These are phyloP conservation scores for Monosporozyma unispora DNA, from an alignment of 805 yeast genomes.

Conservation along the genomic window DNA sequence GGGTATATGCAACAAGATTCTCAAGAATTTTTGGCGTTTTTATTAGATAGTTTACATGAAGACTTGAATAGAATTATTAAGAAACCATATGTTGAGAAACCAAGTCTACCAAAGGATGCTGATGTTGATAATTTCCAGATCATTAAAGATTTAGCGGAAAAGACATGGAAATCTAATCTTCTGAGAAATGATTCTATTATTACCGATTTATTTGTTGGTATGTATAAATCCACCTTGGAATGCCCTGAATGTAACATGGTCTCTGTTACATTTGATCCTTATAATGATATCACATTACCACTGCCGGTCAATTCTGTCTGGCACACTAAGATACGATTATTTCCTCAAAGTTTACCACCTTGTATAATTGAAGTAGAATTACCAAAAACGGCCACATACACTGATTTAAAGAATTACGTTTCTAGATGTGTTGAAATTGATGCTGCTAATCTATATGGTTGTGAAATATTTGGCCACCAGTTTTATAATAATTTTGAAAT, in stretches of 20 bases:
- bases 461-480: conserved; percentile 57
- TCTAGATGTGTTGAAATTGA: conserved; percentile 35
- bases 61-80: conserved; percentile 74
- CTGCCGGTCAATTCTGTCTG: conserved; percentile 70
- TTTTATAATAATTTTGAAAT: conserved; percentile 64
- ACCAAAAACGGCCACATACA: conserved; percentile 51
- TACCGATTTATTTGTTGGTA: conserved; percentile 78
- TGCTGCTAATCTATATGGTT: conserved; percentile 37
- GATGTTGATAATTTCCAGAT: conserved; percentile 45
- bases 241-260: conserved; percentile 79
- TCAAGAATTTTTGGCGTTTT: conserved; percentile 83
- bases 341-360: conserved; percentile 49
- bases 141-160: conserved; percentile 54
- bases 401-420: conserved; percentile 54
- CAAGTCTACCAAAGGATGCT: conserved; percentile 58
- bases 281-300: conserved; percentile 81
- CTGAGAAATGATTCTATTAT: conserved; percentile 77
- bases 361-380: conserved; percentile 61
- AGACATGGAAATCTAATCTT: conserved; percentile 75
- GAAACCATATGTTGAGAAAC: conserved; percentile 85
- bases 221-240: conserved; percentile 79
- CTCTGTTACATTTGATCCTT: conserved; percentile 90
- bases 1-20: conserved; percentile 93
- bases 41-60: conserved; percentile 87
- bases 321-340: conserved; percentile 53